A percentile compares a stretch with the other conserved stretches of the same genome.
Evolutionary conservation across 257 asterid species (phyloP).

Genomic region (Leonotis leonurus): DNA sequence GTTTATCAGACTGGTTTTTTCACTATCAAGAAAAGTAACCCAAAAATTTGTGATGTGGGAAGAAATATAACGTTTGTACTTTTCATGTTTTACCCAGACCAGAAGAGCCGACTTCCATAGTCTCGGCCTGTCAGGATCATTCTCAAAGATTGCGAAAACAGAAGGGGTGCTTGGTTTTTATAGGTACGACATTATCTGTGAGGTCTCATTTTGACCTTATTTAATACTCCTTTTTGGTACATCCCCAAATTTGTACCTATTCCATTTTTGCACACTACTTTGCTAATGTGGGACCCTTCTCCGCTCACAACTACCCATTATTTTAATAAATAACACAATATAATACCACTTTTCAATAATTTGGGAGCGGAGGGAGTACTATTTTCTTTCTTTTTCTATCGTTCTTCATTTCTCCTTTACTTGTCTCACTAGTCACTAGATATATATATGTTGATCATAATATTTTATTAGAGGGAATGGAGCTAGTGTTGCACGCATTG

Average conservation of each 20-base stretch:
- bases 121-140: constrained; percentile 74
- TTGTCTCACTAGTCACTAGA: background rate
- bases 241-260: too few species aligned
- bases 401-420: background rate
- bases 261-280: too few species aligned
- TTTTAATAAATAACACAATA: too few species aligned
- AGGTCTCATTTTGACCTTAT: background rate
- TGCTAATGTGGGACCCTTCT: too few species aligned
- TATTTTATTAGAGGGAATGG: constrained; percentile 74
- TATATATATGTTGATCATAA: background rate
- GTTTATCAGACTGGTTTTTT: background rate
- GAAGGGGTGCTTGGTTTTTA: constrained; percentile 86
- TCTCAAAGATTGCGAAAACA: constrained; percentile 67
- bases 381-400: background rate
- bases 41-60: background rate
- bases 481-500: constrained; percentile 91
- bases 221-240: background rate
- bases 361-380: too few species aligned
- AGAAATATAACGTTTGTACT: constrained; percentile 12
- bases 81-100: constrained; percentile 45
- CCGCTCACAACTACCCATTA: too few species aligned
- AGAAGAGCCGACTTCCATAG: constrained; percentile 72
- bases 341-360: too few species aligned
- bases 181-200: constrained; percentile 37
- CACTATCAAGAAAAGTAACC: background rate